Evolutionary conservation across 2,329 filamentous ascomycete genomes (phyloP).

Genomic region (Elsinoe perseae): DNA sequence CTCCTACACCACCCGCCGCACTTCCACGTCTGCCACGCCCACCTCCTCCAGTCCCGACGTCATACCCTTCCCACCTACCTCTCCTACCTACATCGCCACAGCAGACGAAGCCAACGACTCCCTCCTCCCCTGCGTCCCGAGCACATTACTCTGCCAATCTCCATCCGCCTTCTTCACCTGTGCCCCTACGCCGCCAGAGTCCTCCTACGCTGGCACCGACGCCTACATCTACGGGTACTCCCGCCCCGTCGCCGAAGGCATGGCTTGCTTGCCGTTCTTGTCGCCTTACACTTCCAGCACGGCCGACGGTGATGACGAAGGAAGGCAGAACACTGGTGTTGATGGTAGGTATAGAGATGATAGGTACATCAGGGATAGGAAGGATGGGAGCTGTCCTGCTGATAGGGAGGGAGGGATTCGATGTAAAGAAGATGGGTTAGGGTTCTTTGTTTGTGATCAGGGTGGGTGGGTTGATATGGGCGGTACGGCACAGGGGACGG

Average conservation of each 20-base stretch:
- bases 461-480: constrained; percentile 30
- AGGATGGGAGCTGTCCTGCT: constrained; percentile 25
- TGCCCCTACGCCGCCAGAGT: constrained; percentile 23
- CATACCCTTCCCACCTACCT: constrained; percentile 17
- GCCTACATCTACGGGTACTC: constrained; percentile 29
- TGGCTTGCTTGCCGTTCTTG: constrained; percentile 31
- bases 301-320: background rate
- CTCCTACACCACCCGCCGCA: constrained; percentile 15
- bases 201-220: constrained; percentile 17
- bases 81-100: constrained; percentile 18
- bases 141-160: constrained; percentile 35
- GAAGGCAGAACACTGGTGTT: background rate
- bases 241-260: constrained; percentile 30
- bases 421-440: constrained; percentile 24
- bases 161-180: constrained; percentile 32
- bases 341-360: constrained; percentile 4
- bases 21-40: constrained; percentile 17
- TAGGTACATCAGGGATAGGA: constrained; percentile 22
- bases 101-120: constrained; percentile 22
- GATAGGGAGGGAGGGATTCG: constrained; percentile 22
- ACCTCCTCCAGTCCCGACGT: constrained; percentile 17
- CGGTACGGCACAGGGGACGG: constrained; percentile 25
- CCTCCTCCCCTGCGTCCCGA: constrained; percentile 33
- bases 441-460: constrained; percentile 29
- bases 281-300: constrained; percentile 21